phyloP scores from a whole-genome alignment of 2,329 filamentous ascomycete genomes.

The Torrubiella hemipterigena region DNA sequence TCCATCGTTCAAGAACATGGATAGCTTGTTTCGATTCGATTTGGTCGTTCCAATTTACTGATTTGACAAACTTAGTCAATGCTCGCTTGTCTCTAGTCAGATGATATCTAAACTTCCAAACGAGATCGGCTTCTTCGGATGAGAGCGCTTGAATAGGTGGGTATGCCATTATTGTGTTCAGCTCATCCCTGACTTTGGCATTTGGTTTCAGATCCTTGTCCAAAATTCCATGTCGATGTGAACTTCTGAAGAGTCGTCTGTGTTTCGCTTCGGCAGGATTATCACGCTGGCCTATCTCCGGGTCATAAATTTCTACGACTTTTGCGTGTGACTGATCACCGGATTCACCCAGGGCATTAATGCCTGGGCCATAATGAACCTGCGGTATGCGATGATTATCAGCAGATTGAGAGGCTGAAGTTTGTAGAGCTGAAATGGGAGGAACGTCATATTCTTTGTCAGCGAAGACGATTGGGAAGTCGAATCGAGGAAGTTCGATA shows the following conservation, averaged over 20 bases:
- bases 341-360: conserved; percentile 53
- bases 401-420: conserved; percentile 49
- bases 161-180: conserved; percentile 84
- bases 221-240: conserved; percentile 79
- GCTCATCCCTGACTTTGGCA: conserved; percentile 84
- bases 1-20: conserved; percentile 85
- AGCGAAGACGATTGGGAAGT: conserved; percentile 89
- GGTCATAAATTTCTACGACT: conserved; percentile 81
- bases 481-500: conserved; percentile 85
- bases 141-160: conserved; percentile 82
- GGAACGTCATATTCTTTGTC: conserved; percentile 86
- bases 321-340: conserved; percentile 39
- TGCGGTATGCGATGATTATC: conserved; percentile 72
- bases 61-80: conserved; percentile 95
- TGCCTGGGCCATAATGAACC: conserved; percentile 82
- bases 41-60: conserved; percentile 83
- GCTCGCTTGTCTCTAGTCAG: conserved; percentile 84
- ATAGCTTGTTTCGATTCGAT: conserved; percentile 81
- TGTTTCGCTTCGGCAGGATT: conserved; percentile 96
- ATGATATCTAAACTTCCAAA: conserved; percentile 97
- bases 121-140: conserved; percentile 84
- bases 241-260: conserved; percentile 78
- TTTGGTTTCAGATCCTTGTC: conserved; percentile 95
- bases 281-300: conserved; percentile 76
- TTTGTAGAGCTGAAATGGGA: conserved; percentile 63